These are phyloP conservation scores for Apostasia shenzhenica DNA, from an alignment of 106 monocot genomes.

Conservation along the genomic window DNA sequence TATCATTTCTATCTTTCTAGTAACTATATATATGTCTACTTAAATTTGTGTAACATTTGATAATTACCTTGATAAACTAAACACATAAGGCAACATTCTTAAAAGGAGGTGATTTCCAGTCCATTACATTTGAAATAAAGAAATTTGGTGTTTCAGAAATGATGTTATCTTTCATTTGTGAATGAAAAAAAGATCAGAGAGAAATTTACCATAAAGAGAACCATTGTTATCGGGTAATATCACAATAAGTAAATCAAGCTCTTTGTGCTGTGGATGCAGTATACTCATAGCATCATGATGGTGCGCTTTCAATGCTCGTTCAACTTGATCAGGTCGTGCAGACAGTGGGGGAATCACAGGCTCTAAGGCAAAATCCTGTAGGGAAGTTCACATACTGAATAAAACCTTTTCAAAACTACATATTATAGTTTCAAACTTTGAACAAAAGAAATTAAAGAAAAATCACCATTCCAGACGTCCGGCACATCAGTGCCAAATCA, in stretches of 20 bases:
- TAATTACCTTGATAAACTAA: no score
- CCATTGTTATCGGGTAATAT: slow-evolving; percentile 71
- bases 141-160: background rate
- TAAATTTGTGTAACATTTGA: no score
- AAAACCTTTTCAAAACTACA: background rate
- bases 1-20: no score
- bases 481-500: slow-evolving; percentile 49
- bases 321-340: slow-evolving; percentile 48
- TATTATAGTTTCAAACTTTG: background rate
- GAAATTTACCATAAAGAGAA: slow-evolving; percentile 53
- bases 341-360: slow-evolving; percentile 32
- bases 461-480: slow-evolving; percentile 43
- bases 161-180: background rate
- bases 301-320: slow-evolving; percentile 40
- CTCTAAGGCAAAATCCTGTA: slow-evolving; percentile 42
- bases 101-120: no score
- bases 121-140: no score
- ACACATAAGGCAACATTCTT: no score
- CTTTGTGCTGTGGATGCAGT: slow-evolving; percentile 22
- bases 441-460: background rate
- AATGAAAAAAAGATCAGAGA: background rate
- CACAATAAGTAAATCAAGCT: slow-evolving; percentile 60
- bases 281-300: slow-evolving; percentile 43
- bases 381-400: background rate
- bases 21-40: no score